These are phyloP conservation scores for Davidsoniella virescens DNA, from an alignment of 2,329 filamentous ascomycete genomes.

Conservation along the genomic window DNA sequence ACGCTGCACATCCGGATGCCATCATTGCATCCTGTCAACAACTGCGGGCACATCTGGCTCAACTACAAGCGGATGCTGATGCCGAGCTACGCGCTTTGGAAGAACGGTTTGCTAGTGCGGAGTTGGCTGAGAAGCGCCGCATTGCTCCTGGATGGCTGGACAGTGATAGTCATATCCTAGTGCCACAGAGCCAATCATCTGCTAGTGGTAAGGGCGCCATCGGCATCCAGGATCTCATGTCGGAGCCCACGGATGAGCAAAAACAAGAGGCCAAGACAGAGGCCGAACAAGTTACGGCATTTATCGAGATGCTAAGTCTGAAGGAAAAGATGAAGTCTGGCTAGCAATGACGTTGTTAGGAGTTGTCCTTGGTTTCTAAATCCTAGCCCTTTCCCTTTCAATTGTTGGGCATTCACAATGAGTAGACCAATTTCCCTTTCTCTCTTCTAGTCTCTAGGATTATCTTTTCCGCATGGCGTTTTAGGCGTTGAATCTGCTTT, in stretches of 20 bases:
- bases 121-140: constrained; percentile 63
- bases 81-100: constrained; percentile 54
- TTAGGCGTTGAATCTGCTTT: too few relatives aligned
- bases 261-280: constrained; percentile 18
- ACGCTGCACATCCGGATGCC: constrained; percentile 72
- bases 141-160: constrained; percentile 72
- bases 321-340: constrained; percentile 7
- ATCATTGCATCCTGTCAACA: constrained; percentile 70
- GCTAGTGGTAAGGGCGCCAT: constrained; percentile 16
- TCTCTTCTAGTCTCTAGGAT: too few relatives aligned
- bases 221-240: constrained; percentile 14
- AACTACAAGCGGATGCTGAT: constrained; percentile 51
- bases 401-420: too few relatives aligned
- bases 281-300: constrained; percentile 25
- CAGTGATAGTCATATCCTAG: constrained; percentile 50
- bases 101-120: constrained; percentile 43
- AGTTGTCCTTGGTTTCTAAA: too few relatives aligned
- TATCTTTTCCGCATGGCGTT: too few relatives aligned
- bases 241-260: constrained; percentile 12
- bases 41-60: constrained; percentile 58
- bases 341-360: too few relatives aligned
- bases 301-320: constrained; percentile 9
- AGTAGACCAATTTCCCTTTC: too few relatives aligned
- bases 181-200: constrained; percentile 38
- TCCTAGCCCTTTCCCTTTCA: too few relatives aligned